phyloP scores from a whole-genome alignment of 805 yeast species.

The Kazachstania africana region DNA sequence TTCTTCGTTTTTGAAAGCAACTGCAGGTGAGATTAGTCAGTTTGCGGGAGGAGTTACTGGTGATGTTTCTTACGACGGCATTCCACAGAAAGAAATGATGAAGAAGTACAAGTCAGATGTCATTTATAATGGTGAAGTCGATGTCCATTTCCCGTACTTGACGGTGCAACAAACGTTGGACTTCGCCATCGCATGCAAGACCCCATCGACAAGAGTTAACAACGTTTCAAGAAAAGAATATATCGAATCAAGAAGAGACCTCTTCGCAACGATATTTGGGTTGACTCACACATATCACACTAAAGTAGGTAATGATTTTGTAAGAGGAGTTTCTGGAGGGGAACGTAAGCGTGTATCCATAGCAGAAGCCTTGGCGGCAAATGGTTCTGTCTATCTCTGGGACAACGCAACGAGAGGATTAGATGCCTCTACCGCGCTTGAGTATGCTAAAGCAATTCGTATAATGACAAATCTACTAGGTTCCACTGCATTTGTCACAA shows the following conservation, averaged over 20 bases:
- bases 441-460: constrained; percentile 49
- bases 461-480: constrained; percentile 38
- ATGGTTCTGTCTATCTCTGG: constrained; percentile 49
- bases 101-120: constrained; percentile 43
- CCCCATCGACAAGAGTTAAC: constrained; percentile 45
- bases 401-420: constrained; percentile 73
- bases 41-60: constrained; percentile 40
- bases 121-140: constrained; percentile 50
- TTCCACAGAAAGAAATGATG: constrained; percentile 48
- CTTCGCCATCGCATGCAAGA: constrained; percentile 59
- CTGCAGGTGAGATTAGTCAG: constrained; percentile 44
- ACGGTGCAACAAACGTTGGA: constrained; percentile 63
- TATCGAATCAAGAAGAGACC: constrained; percentile 30
- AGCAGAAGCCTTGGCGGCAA: constrained; percentile 58
- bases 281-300: constrained; percentile 43
- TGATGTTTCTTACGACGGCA: constrained; percentile 48
- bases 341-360: constrained; percentile 79
- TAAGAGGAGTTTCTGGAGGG: constrained; percentile 77
- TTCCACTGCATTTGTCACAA: constrained; percentile 46
- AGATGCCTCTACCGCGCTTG: constrained; percentile 61
- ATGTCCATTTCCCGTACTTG: constrained; percentile 64
- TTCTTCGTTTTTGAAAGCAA: constrained; percentile 52
- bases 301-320: constrained; percentile 43
- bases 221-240: constrained; percentile 37
- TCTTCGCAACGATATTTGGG: constrained; percentile 36